phyloP scores from a whole-genome alignment of 208 protist genomes.

The Acanthamoeba sp. region DNA sequence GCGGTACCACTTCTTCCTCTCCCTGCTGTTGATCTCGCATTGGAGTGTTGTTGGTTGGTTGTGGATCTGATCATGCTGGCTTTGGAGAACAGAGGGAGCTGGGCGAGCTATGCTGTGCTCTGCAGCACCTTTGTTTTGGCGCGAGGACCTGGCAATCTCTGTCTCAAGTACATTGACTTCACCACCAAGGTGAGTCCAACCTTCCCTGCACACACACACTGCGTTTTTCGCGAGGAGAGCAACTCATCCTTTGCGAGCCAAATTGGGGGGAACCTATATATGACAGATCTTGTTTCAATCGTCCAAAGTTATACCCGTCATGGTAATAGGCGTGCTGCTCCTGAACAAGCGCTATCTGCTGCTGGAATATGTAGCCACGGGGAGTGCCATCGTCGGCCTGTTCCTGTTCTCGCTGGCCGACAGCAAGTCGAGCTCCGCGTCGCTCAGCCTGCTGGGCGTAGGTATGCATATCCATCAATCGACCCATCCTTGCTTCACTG shows the following conservation, averaged over 20 bases:
- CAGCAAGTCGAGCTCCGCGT: not conserved
- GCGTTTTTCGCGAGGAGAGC: not conserved
- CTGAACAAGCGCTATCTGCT: conserved; percentile 16
- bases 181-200: conserved; percentile 12
- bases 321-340: conserved; percentile 3
- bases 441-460: not conserved
- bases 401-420: conserved; percentile 39
- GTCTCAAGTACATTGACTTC: conserved; percentile 40
- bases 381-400: not conserved
- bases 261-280: too few species aligned
- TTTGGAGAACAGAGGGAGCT: not conserved
- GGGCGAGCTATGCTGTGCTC: not conserved
- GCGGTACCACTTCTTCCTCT: not conserved
- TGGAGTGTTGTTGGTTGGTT: not conserved
- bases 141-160: not conserved
- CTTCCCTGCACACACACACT: not conserved
- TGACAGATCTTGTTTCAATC: conserved; percentile 31
- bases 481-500: too few species aligned
- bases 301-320: conserved; percentile 15
- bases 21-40: not conserved
- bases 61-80: not conserved
- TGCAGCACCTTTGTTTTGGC: not conserved
- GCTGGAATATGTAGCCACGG: not conserved
- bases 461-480: not conserved
- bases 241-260: too few species aligned